Conservation (phyloP, 768 basidiomycete genomes). For the Postia placenta region DNA sequence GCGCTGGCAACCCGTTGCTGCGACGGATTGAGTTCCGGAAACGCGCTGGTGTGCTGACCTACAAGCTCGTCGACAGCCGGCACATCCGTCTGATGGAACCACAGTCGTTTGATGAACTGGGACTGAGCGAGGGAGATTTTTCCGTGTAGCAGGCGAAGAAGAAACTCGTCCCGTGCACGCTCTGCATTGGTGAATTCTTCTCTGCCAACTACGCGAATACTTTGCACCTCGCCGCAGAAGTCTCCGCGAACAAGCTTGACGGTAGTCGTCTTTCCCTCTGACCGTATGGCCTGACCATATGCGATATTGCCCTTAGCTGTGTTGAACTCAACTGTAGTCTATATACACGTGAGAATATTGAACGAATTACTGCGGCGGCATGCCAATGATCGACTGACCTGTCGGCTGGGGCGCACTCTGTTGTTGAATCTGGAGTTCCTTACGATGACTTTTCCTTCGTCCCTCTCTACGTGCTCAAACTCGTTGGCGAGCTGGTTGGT, state of each 20-base stretch:
- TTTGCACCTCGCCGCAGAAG: conserved; percentile 21
- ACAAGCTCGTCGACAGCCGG: too few species aligned
- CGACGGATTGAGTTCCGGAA: conserved; percentile 28
- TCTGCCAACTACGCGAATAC: conserved; percentile 36
- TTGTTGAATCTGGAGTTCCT: conserved; percentile 37
- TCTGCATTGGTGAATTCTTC: conserved; percentile 35
- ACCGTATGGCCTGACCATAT: conserved; percentile 25
- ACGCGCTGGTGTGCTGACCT: background rate
- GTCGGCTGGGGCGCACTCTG: conserved; percentile 28
- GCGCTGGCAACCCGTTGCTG: conserved; percentile 30
- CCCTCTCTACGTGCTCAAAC: conserved; percentile 21
- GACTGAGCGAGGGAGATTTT: conserved; percentile 23
- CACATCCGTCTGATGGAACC: conserved; percentile 29
- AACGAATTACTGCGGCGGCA: background rate
- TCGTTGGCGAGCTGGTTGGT: conserved; percentile 30
- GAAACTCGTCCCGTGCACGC: conserved; percentile 30
- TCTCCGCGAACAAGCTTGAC: conserved; percentile 21
- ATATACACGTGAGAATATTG: background rate
- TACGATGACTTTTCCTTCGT: conserved; percentile 26
- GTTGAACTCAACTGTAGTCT: conserved; percentile 33
- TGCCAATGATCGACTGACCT: too few species aligned
- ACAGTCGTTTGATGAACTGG: conserved; percentile 32
- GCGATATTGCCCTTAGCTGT: conserved; percentile 25
- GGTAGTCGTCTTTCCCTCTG: conserved; percentile 31
- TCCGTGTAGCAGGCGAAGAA: conserved; percentile 32